phyloP scores from a whole-genome alignment of 192 early-diverging fungal genomes.

The Entomortierella beljakovae region DNA sequence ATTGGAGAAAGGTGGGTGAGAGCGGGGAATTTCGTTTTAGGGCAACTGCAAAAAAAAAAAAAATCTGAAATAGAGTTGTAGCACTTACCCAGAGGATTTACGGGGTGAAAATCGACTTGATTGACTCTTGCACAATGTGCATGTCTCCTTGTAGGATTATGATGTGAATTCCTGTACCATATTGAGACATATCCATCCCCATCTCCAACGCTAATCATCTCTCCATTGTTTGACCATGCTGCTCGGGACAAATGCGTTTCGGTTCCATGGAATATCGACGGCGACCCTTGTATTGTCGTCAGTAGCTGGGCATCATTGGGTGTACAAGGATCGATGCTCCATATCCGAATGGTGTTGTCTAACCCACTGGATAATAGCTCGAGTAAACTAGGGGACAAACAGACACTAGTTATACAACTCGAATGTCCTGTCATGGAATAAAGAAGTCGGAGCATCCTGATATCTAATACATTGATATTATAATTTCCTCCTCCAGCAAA shows the following conservation, averaged over 20 bases:
- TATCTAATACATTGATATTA: neutral
- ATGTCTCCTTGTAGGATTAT: neutral
- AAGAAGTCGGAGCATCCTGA: neutral
- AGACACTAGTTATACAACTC: neutral
- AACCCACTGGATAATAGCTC: neutral
- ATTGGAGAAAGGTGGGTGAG: too few species aligned
- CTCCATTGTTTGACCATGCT: neutral
- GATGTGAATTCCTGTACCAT: neutral
- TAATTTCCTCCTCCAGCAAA: neutral
- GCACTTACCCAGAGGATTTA: neutral
- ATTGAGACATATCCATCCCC: too few species aligned
- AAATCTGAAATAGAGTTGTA: neutral
- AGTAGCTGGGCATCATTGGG: neutral
- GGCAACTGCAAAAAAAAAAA: neutral
- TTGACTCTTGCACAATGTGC: neutral
- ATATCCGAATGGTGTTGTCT: neutral
- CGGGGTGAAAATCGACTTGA: neutral
- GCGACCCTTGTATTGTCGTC: neutral
- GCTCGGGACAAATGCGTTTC: neutral
- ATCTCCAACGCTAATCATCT: too few species aligned
- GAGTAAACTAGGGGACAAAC: neutral
- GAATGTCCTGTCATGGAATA: neutral
- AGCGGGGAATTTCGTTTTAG: too few species aligned
- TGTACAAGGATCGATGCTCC: neutral
- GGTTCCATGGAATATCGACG: neutral